Evolutionary conservation across 2,329 filamentous ascomycete species (phyloP).

Genomic region (Graphilbum ipis-grandicollis): DNA sequence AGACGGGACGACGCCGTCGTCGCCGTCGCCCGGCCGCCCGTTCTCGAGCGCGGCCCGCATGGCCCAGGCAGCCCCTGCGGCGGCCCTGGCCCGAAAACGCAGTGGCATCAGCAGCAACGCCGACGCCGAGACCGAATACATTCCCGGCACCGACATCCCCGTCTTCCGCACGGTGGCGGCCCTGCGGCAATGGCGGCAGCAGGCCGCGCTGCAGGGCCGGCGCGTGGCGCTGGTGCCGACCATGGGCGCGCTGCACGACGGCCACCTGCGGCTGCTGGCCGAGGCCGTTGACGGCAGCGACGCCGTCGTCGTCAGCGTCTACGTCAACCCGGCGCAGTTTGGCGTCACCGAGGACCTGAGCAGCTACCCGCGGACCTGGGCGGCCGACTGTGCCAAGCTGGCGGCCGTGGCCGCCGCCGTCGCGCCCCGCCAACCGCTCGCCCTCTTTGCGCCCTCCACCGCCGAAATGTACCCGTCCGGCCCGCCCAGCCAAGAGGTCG

Average conservation of each 20-base stretch:
- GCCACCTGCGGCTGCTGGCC: slow-evolving; percentile 74
- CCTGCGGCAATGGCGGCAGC: slow-evolving; percentile 51
- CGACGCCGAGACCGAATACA: slow-evolving; percentile 20
- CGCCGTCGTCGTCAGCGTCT: slow-evolving; percentile 79
- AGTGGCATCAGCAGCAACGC: slow-evolving; percentile 19
- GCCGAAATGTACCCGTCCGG: slow-evolving; percentile 77
- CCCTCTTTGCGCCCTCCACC: slow-evolving; percentile 74
- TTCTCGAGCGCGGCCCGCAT: too few relatives aligned
- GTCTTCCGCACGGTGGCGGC: slow-evolving; percentile 60
- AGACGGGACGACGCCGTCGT: too few relatives aligned
- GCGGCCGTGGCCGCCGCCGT: slow-evolving; percentile 48
- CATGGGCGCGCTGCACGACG: slow-evolving; percentile 92
- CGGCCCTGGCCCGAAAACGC: slow-evolving; percentile 14
- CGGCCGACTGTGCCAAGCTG: slow-evolving; percentile 52
- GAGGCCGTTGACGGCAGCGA: slow-evolving; percentile 71
- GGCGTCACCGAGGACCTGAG: slow-evolving; percentile 73
- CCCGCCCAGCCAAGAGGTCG: slow-evolving; percentile 51
- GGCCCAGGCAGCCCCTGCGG: background rate
- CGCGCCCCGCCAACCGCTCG: slow-evolving; percentile 14
- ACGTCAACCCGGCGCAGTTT: slow-evolving; percentile 95
- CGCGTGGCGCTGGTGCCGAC: slow-evolving; percentile 56
- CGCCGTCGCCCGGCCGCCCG: too few relatives aligned
- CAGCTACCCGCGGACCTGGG: slow-evolving; percentile 84
- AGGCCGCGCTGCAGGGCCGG: slow-evolving; percentile 27
- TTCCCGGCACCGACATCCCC: slow-evolving; percentile 42